Evolutionary conservation across 495 filamentous ascomycete species (phyloP).

Genomic region (Trichodelitschia bisporula): DNA sequence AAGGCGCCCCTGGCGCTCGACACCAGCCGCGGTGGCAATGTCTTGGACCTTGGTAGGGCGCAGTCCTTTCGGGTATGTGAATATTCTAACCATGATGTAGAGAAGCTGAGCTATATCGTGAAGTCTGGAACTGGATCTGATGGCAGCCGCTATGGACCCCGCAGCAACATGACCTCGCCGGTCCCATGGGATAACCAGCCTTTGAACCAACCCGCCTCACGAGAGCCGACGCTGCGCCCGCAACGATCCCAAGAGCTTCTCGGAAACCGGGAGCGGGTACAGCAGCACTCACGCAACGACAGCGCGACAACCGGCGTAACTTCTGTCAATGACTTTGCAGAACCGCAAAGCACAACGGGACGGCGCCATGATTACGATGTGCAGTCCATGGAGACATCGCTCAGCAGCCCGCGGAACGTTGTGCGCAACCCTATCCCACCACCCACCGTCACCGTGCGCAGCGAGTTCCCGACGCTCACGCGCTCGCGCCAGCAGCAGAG

Average conservation of each 20-base stretch:
- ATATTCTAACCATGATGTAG: slow-evolving; percentile 20
- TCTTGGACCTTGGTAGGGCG: slow-evolving; percentile 63
- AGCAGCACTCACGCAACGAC: slow-evolving; percentile 40
- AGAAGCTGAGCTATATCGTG: slow-evolving; percentile 90
- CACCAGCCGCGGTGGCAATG: slow-evolving; percentile 85
- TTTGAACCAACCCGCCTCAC: slow-evolving; percentile 12
- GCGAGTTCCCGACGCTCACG: slow-evolving; percentile 87
- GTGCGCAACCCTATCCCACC: slow-evolving; percentile 81
- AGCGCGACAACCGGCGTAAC: slow-evolving; percentile 51
- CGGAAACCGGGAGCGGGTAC: slow-evolving; percentile 32
- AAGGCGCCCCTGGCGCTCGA: slow-evolving; percentile 83
- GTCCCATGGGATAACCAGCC: slow-evolving; percentile 33
- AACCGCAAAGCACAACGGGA: slow-evolving; percentile 21
- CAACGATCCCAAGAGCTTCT: slow-evolving; percentile 10
- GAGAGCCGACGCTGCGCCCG: slow-evolving; percentile 8
- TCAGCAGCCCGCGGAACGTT: slow-evolving; percentile 45
- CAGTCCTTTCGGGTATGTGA: background rate
- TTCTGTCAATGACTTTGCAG: slow-evolving; percentile 41
- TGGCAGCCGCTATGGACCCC: background rate
- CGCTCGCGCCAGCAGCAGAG: slow-evolving; percentile 86
- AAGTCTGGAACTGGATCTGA: slow-evolving; percentile 17
- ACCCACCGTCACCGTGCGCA: slow-evolving; percentile 74
- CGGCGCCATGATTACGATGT: slow-evolving; percentile 86
- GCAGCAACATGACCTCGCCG: slow-evolving; percentile 16
- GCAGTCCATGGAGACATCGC: slow-evolving; percentile 79